Base-by-base conservation (phyloP, 1,284 basidiomycete species). In the Porogramme epimiltina region DNA sequence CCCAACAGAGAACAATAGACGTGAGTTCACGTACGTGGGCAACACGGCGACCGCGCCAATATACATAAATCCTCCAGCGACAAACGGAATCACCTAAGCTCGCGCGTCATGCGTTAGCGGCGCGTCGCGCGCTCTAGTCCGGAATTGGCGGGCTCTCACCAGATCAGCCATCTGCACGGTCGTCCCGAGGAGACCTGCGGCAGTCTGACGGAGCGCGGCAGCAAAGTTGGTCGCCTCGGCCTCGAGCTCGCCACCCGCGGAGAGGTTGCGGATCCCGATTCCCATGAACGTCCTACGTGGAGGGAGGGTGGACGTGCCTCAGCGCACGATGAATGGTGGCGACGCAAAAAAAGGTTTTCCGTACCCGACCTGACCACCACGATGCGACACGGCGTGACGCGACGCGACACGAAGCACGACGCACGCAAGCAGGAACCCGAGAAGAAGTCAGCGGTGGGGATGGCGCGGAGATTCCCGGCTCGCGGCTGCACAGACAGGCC, bases 21-120 rank as follows among this genome's bases (percentile, higher is more conserved):
- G 39, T 48, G 33, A n/a, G n/a, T n/a, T n/a, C 38, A 80, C 87
- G 65, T 78, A 91, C 89, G 89, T 90, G 62, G 92, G 92, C 58
- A 95, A 75, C 49, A 94, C 92, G 46, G 91, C 91, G 48, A 95
- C 93, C 38, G 90, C 89, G 18, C 91, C 92, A 62, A 94, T 94
- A 71, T 95, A 94, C 66, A 95, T 75, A 74, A 94, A 95, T n/a
- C 92, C 92, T 63, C 92, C 92, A 43, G 92, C 92, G 25, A 94
- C 92, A 63, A 92, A 92, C 3, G 92, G 92, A 60, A 95, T 94
- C 52, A 94, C 88, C 88, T 91, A 61, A 51, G 45, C 22, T 28
- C 34, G 53, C 39, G 47, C 46, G 42, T n/a, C 42, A 28, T 23
- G 41, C 20, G 28, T 31, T 31, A 38, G 5, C 22, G 28, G 3